A percentile compares a stretch with the other conserved stretches of the same genome.
These are phyloP conservation scores for Calocera viscosa DNA, from an alignment of 768 basidiomycete species.

Conservation along the genomic window DNA sequence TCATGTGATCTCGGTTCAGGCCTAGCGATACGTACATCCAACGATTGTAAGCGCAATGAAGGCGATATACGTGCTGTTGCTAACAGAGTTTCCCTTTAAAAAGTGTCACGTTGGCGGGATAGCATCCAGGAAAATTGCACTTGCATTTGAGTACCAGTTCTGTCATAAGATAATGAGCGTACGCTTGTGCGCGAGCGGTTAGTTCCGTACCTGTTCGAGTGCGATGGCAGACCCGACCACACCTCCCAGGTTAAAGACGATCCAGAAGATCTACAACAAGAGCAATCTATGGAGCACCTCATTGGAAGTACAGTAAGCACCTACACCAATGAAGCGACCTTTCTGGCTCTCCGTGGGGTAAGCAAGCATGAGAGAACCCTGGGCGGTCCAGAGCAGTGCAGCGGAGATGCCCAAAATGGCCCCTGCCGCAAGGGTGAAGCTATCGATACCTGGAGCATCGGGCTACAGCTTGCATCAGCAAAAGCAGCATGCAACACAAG, in stretches of 20 bases:
- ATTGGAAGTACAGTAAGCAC: neutral
- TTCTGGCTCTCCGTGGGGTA: constrained; percentile 73
- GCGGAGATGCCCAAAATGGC: constrained; percentile 63
- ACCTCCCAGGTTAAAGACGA: constrained; percentile 50
- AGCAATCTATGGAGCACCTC: neutral
- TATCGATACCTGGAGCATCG: constrained; percentile 39
- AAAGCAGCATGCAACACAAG: neutral
- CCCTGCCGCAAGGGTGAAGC: constrained; percentile 70
- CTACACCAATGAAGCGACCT: constrained; percentile 49
- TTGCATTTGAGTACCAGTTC: neutral
- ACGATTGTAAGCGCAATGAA: constrained; percentile 62
- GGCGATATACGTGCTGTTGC: constrained; percentile 41
- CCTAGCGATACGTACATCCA: constrained; percentile 34
- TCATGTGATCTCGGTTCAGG: constrained; percentile 34
- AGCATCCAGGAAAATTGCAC: neutral
- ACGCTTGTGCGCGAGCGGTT: neutral
- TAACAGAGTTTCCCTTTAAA: constrained; percentile 16
- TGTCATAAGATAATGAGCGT: neutral
- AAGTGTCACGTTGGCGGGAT: neutral
- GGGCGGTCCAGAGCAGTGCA: constrained; percentile 65
- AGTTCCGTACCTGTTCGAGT: constrained; percentile 11
- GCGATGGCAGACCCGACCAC: constrained; percentile 19
- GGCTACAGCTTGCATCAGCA: constrained; percentile 13
- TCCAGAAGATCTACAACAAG: constrained; percentile 55
- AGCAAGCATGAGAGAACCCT: constrained; percentile 73